A percentile compares a stretch with the other conserved stretches of the same genome.
phyloP scores from a whole-genome alignment of 495 filamentous ascomycete species.

The Penicillium canariense region DNA sequence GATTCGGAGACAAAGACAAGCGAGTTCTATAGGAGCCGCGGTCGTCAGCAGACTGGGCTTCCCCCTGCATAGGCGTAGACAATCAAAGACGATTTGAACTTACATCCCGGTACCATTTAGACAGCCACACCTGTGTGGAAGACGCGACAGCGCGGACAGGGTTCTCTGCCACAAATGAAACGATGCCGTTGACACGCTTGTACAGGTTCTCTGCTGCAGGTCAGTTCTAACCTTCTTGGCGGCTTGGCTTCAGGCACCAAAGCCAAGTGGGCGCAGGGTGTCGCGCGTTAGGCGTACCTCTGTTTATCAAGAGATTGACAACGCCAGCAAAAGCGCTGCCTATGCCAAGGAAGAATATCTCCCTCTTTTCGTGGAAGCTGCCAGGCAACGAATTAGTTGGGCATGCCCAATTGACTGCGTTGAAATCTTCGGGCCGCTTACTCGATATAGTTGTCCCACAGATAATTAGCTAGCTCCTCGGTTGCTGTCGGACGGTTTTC shows the following conservation, averaged over 20 bases:
- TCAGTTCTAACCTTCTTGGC: neutral
- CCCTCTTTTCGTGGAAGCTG: constrained; percentile 60
- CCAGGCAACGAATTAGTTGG: neutral
- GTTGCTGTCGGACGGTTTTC: constrained; percentile 50
- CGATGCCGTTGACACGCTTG: constrained; percentile 55
- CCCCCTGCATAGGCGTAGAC: neutral
- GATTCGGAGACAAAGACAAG: constrained; percentile 67
- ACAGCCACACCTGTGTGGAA: constrained; percentile 59
- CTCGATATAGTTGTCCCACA: constrained; percentile 98
- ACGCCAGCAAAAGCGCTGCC: constrained; percentile 72
- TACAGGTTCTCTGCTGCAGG: constrained; percentile 43
- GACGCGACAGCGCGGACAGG: constrained; percentile 60
- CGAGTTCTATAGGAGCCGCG: constrained; percentile 48
- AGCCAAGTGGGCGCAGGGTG: neutral
- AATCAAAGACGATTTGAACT: constrained; percentile 11
- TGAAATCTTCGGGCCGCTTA: constrained; percentile 25
- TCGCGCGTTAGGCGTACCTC: constrained; percentile 46
- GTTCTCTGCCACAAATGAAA: constrained; percentile 51
- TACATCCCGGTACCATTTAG: constrained; percentile 67
- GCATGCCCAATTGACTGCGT: neutral
- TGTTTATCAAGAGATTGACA: constrained; percentile 64
- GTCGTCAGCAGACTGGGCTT: too few species aligned
- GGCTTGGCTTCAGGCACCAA: neutral
- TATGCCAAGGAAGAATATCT: constrained; percentile 80
- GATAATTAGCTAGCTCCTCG: constrained; percentile 74